A percentile compares a stretch with the other conserved stretches of the same genome.
Conservation (phyloP, 2,329 filamentous ascomycete genomes). For the Lasiodiplodia gonubiensis region DNA sequence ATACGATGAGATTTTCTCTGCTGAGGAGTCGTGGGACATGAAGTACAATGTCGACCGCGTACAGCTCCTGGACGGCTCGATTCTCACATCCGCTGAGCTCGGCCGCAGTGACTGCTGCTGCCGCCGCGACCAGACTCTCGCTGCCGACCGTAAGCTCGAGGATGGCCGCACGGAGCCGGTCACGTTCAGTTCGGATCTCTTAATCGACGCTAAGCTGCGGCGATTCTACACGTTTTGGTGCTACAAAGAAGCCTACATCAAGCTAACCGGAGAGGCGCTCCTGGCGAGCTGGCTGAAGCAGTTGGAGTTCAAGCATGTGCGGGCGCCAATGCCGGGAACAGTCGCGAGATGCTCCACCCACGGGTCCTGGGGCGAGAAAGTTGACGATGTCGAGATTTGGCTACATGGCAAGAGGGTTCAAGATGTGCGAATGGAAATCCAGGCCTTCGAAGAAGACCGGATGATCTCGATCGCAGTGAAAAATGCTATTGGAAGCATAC, state of each 20-base stretch:
- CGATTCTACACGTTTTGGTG: conserved; percentile 81
- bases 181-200: conserved; percentile 49
- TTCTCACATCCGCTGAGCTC: conserved; percentile 47
- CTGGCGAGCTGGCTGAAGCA: conserved; percentile 74
- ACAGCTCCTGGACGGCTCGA: conserved; percentile 52
- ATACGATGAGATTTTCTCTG: conserved; percentile 72
- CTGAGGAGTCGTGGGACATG: conserved; percentile 66
- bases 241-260: conserved; percentile 80
- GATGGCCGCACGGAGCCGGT: conserved; percentile 40
- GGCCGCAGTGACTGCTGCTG: conserved; percentile 53
- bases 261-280: conserved; percentile 80
- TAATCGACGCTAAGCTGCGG: conserved; percentile 68
- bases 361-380: conserved; percentile 54
- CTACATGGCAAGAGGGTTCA: conserved; percentile 54
- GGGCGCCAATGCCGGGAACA: conserved; percentile 57
- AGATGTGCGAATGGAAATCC: conserved; percentile 63
- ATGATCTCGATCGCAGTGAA: conserved; percentile 61
- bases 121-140: conserved; percentile 46
- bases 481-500: conserved; percentile 31
- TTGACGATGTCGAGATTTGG: conserved; percentile 57
- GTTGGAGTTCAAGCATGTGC: conserved; percentile 70
- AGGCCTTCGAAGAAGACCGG: conserved; percentile 63
- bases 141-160: conserved; percentile 41
- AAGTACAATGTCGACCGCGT: conserved; percentile 51
- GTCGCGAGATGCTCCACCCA: conserved; percentile 51